A percentile compares a stretch with the other conserved stretches of the same genome.
Conservation (phyloP, 148 eudicot species). For the Diospyros lotus region DNA sequence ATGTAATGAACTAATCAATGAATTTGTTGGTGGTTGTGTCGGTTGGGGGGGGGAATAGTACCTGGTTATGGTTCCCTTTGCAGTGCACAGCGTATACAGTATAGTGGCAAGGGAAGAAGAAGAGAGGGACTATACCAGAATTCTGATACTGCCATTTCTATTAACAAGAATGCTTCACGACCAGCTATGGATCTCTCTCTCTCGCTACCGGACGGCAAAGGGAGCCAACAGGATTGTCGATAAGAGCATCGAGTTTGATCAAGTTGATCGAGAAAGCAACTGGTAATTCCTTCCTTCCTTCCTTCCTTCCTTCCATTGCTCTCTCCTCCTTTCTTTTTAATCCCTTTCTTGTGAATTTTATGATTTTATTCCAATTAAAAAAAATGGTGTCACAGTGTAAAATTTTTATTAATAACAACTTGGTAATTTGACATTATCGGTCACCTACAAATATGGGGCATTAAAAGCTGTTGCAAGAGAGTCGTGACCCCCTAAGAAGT, state of each 20-base stretch:
- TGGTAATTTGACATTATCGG: no score
- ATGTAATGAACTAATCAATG: neutral
- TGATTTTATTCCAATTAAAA: no score
- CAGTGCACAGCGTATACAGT: constrained; percentile 33
- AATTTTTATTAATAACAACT: no score
- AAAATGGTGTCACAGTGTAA: no score
- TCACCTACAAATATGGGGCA: no score
- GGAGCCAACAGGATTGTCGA: constrained; percentile 58
- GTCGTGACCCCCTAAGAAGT: no score
- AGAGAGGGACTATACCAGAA: constrained; percentile 21
- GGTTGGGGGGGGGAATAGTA: constrained; percentile 23
- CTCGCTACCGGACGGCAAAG: constrained; percentile 70
- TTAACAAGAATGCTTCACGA: constrained; percentile 49
- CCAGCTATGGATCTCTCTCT: constrained; percentile 59
- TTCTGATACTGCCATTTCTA: constrained; percentile 35
- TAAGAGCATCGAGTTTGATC: constrained; percentile 66
- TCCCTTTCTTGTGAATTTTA: no score
- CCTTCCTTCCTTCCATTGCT: neutral
- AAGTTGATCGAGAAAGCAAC: constrained; percentile 60
- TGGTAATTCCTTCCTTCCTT: constrained; percentile 30
- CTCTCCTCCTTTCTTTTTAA: no score
- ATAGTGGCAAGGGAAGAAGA: constrained; percentile 13
- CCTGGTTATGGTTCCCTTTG: constrained; percentile 52
- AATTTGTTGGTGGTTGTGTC: neutral
- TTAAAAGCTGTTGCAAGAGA: no score